Conservation (phyloP, 2,329 filamentous ascomycete species). For the Microcera coccophila region DNA sequence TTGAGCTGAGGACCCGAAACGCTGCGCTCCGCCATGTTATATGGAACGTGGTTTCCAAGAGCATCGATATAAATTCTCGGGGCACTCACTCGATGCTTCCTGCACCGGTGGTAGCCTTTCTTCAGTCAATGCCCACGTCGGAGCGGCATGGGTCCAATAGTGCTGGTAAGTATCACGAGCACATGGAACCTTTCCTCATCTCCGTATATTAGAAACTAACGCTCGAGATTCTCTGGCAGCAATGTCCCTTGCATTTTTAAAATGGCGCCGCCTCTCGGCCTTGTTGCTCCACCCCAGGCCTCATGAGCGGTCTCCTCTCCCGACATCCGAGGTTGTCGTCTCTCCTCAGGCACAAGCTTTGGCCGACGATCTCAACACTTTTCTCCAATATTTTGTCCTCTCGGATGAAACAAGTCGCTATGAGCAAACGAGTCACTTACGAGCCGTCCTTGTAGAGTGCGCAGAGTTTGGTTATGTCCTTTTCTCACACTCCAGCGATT, state of each 20-base stretch:
- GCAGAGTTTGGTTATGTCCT: slow-evolving; percentile 40
- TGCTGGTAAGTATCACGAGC: slow-evolving; percentile 33
- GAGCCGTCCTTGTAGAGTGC: slow-evolving; percentile 38
- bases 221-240: slow-evolving; percentile 3
- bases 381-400: slow-evolving; percentile 33
- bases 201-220: too few relatives aligned
- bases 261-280: slow-evolving; percentile 42
- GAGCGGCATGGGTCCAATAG: slow-evolving; percentile 22
- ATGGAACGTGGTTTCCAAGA: slow-evolving; percentile 33
- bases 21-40: slow-evolving; percentile 38
- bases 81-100: slow-evolving; percentile 37
- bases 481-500: slow-evolving; percentile 42
- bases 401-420: slow-evolving; percentile 22
- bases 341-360: slow-evolving; percentile 32
- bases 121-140: slow-evolving; percentile 26
- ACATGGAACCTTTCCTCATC: too few relatives aligned
- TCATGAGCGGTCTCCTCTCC: slow-evolving; percentile 34
- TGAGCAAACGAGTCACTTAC: slow-evolving; percentile 37
- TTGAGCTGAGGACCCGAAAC: slow-evolving; percentile 31
- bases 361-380: slow-evolving; percentile 30
- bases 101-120: slow-evolving; percentile 27
- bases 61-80: slow-evolving; percentile 28
- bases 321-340: slow-evolving; percentile 25
- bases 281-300: slow-evolving; percentile 40
- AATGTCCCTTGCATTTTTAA: slow-evolving; percentile 32